Evolutionary conservation across 192 early-diverging fungal genomes (phyloP).

Genomic region (Haplosporangium gracile): DNA sequence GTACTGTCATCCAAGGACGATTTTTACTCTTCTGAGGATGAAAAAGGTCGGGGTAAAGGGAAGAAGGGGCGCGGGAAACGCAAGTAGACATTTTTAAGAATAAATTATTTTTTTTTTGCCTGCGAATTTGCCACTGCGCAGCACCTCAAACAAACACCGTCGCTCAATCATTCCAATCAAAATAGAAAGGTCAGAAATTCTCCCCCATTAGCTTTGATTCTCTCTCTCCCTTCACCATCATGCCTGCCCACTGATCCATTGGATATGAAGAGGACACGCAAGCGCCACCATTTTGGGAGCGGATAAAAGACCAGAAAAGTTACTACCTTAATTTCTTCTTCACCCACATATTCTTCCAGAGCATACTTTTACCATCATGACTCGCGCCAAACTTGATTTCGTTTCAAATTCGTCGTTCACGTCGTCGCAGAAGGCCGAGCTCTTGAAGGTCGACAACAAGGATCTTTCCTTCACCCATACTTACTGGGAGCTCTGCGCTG

Average conservation of each 20-base stretch:
- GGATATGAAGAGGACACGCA: too few relatives aligned
- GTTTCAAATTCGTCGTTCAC: not conserved
- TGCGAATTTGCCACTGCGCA: too few relatives aligned
- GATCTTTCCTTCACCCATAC: slow-evolving; percentile 13
- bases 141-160: not conserved
- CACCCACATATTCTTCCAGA: not conserved
- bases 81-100: slow-evolving; percentile 17
- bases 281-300: not conserved
- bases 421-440: not conserved
- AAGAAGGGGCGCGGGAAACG: slow-evolving; percentile 56
- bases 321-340: not conserved
- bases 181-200: too few relatives aligned
- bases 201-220: too few relatives aligned
- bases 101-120: not conserved
- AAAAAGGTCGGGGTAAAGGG: slow-evolving; percentile 40
- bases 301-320: not conserved
- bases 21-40: slow-evolving; percentile 43
- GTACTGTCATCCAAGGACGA: not conserved
- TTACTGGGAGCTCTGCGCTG: slow-evolving; percentile 36
- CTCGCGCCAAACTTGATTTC: slow-evolving; percentile 4
- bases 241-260: too few relatives aligned
- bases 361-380: not conserved
- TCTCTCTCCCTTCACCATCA: too few relatives aligned
- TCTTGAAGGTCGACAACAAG: slow-evolving; percentile 29
- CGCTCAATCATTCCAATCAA: not conserved